phyloP scores from a whole-genome alignment of 129 eudicot species.

The Tanacetum coccineum region DNA sequence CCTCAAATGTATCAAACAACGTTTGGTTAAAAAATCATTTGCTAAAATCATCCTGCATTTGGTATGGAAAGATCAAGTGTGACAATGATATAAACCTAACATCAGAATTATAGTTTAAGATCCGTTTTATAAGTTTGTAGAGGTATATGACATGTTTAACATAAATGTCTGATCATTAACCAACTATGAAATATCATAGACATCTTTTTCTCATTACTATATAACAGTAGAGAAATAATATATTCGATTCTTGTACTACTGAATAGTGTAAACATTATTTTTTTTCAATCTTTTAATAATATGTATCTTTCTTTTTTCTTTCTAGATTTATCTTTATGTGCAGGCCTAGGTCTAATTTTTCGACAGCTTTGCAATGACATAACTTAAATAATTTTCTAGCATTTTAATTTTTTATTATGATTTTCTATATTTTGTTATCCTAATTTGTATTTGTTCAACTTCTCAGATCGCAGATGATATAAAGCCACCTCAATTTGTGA shows the following conservation, averaged over 20 bases:
- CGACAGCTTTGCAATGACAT: too few relatives aligned
- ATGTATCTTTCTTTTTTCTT: too few relatives aligned
- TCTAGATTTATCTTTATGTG: too few relatives aligned
- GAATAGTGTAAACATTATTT: too few relatives aligned
- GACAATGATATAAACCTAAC: slow-evolving; percentile 19
- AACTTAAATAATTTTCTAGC: too few relatives aligned
- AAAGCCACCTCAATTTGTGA: slow-evolving; percentile 43
- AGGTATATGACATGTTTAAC: background rate
- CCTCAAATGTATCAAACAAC: background rate
- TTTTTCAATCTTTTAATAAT: too few relatives aligned
- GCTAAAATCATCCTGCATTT: background rate
- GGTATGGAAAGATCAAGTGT: background rate
- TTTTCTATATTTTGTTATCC: too few relatives aligned
- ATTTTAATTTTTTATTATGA: too few relatives aligned
- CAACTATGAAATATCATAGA: background rate
- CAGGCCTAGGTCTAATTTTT: too few relatives aligned
- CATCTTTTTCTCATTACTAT: too few relatives aligned
- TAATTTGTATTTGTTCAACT: background rate
- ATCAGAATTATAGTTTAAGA: background rate
- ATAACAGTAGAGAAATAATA: too few relatives aligned
- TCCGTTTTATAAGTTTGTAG: background rate
- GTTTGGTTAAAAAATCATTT: background rate
- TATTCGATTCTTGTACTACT: too few relatives aligned
- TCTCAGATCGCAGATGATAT: slow-evolving; percentile 60
- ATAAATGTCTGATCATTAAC: background rate